Evolutionary conservation across 2,329 filamentous ascomycete species (phyloP), one percentile per base, ranked within the genome.

Genomic region (Penicillium paneum): DNA sequence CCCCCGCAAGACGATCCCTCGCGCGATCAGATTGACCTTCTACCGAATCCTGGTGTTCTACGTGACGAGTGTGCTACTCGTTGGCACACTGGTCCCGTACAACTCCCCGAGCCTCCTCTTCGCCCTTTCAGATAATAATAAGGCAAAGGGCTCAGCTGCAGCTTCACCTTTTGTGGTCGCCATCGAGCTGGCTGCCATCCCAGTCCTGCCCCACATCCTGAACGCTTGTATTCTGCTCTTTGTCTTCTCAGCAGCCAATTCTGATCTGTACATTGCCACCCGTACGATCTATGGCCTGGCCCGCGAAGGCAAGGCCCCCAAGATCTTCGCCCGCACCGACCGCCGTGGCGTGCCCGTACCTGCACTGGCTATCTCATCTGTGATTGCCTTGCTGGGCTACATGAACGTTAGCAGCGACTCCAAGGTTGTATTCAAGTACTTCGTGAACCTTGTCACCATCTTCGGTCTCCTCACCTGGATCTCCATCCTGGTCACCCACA

Each of bases 21-120:
- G 85, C 56, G 89, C 88, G 49, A 91, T 91, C 78, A 88, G 85
- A 70, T 80, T 91, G 46, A 91, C 88, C 62, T 92, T 92, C 74
- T 92, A 83, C 77, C 89, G 89, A 54, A 92, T 93, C 70, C 74
- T 90, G 61, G 78, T 92, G 76, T 93, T 93, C 79, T 93, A 93
- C 78, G 80, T 85, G 64, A 72, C 90, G 55, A 86, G 83, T 21
- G 87, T 91, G 34, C 80, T 93, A 49, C 79, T 92, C 48, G 78
- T 93, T 51, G 89, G 89, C 66, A 89, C 90, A 81, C 79, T 88
- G 48, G 86, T 93, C 4, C 87, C 88, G 1, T 92, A 88, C 78
- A 75, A 92, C 78, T 83, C 82, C 36, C 0, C 59, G 0, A 71
- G 82, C 0, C 83, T 91, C 5, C 72, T 76, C 21, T 85, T 86